Percentiles rank a stretch among this genome's conserved stretches.
These are phyloP conservation scores for Neurospora sp. DNA, from an alignment of 495 filamentous ascomycete species.

Conservation along the genomic window DNA sequence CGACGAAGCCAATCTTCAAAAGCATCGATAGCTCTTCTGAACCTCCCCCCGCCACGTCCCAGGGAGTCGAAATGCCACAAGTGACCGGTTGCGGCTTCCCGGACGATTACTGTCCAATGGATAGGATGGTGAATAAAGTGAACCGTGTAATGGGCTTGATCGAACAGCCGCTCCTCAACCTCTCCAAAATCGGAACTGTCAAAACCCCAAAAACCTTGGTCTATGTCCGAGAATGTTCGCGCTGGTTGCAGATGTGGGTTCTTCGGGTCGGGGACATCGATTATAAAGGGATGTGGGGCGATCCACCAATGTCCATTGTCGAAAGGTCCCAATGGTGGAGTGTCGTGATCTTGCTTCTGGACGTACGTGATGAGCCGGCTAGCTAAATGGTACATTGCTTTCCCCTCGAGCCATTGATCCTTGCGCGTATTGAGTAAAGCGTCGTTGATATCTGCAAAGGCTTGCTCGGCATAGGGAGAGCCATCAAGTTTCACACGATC, in stretches of 20 bases:
- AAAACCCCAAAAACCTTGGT: neutral
- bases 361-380: neutral
- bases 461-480: neutral
- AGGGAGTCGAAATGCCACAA: slow-evolving; percentile 2
- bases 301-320: slow-evolving; percentile 2
- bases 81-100: neutral
- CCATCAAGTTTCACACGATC: neutral
- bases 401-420: neutral
- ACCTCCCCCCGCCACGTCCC: neutral
- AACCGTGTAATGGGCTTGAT: neutral
- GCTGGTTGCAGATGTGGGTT: neutral
- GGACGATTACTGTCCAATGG: slow-evolving; percentile 3
- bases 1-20: neutral
- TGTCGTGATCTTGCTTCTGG: neutral
- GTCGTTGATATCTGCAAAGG: neutral
- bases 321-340: neutral
- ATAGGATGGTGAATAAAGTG: neutral
- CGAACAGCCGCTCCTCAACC: neutral
- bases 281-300: neutral
- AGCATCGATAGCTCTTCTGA: neutral
- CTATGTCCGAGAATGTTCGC: neutral
- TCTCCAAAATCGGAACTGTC: neutral
- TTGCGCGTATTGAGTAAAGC: neutral
- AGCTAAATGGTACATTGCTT: neutral
- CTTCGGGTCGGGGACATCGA: neutral